Evolutionary conservation across 306 rosid species (phyloP).

Genomic region (Prunus mongolica): DNA sequence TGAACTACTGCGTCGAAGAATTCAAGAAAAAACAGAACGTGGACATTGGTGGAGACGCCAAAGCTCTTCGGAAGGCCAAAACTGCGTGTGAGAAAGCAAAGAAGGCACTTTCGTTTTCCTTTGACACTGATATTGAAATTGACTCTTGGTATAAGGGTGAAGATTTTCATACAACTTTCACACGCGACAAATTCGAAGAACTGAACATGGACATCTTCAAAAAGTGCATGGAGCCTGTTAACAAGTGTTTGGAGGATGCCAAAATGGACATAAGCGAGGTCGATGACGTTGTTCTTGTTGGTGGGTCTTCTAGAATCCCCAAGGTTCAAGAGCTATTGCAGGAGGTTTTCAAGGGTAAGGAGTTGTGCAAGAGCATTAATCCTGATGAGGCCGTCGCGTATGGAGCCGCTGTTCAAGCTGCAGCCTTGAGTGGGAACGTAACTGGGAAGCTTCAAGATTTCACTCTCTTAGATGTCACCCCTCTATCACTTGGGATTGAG

Average conservation of each 20-base stretch:
- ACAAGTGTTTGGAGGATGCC: background rate
- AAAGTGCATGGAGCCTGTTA: background rate
- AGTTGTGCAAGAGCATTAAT: background rate
- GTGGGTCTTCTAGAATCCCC: background rate
- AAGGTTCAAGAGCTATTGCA: background rate
- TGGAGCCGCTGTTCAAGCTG: slow-evolving; percentile 6
- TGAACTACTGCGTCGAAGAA: background rate
- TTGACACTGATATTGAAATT: background rate
- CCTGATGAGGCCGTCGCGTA: background rate
- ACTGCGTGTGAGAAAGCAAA: background rate
- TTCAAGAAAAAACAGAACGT: background rate
- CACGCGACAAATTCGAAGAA: background rate
- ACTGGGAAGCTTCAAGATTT: background rate
- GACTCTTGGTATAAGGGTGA: background rate
- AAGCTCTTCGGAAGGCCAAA: background rate
- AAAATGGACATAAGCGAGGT: no score
- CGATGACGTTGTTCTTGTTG: no score
- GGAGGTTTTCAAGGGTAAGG: background rate
- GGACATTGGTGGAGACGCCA: background rate
- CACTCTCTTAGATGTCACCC: background rate
- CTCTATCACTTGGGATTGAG: background rate
- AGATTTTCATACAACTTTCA: background rate
- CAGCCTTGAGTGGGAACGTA: background rate
- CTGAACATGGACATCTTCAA: background rate
- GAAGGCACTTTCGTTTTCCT: background rate